Conservation (phyloP, 768 basidiomycete genomes). For the Cytidiella melzeri region DNA sequence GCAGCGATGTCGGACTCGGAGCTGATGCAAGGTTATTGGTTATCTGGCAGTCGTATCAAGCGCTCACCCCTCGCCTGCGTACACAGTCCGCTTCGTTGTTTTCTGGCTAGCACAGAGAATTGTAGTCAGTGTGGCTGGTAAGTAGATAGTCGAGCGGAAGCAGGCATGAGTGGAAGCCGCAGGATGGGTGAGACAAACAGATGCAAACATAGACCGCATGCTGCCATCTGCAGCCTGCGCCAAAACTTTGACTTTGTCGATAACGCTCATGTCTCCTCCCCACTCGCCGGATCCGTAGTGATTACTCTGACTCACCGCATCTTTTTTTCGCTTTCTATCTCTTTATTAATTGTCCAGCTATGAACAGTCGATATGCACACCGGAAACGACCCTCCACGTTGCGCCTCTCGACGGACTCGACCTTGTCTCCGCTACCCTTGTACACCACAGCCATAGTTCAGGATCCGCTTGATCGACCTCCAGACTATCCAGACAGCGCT, state of each 20-base stretch:
- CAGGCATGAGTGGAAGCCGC: neutral
- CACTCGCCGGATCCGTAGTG: neutral
- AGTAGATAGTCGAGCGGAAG: neutral
- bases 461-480: slow-evolving; percentile 52
- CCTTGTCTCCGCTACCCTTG: slow-evolving; percentile 52
- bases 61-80: no score
- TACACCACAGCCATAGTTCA: slow-evolving; percentile 40
- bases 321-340: neutral
- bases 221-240: neutral
- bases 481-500: slow-evolving; percentile 72
- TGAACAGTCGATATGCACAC: slow-evolving; percentile 24
- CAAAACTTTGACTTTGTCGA: neutral
- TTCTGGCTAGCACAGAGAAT: no score
- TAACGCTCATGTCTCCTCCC: neutral
- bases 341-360: neutral
- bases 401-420: slow-evolving; percentile 61
- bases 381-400: slow-evolving; percentile 52
- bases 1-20: no score
- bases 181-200: neutral
- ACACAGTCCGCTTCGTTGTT: no score
- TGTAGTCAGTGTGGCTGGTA: neutral
- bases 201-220: neutral
- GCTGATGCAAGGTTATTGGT: no score
- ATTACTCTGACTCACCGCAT: neutral
- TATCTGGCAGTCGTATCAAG: no score